Conservation (phyloP, 2,329 filamentous ascomycete species). For the Neoscytalidium dimidiatum region DNA sequence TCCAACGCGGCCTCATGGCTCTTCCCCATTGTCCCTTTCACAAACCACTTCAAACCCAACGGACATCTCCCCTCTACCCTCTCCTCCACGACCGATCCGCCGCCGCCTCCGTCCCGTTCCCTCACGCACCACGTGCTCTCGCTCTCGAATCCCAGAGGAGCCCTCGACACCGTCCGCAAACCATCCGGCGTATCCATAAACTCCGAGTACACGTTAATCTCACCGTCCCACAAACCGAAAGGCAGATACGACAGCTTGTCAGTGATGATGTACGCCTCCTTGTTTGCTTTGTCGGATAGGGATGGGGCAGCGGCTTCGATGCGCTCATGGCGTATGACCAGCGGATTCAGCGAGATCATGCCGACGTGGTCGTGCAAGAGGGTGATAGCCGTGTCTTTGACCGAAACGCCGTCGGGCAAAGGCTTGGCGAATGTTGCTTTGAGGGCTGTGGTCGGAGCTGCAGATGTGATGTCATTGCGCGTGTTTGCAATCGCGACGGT, state of each 20-base stretch:
- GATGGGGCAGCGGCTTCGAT: background rate
- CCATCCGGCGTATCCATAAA: background rate
- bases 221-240: background rate
- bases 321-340: background rate
- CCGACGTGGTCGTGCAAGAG: background rate
- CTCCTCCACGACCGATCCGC: background rate
- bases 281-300: too few species aligned
- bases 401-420: background rate
- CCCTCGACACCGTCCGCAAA: background rate
- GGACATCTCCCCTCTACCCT: background rate
- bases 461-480: too few species aligned
- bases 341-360: conserved; percentile 6
- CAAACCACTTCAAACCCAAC: background rate
- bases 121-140: background rate
- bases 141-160: background rate
- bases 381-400: background rate
- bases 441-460: background rate
- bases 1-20: background rate
- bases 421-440: background rate
- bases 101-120: background rate
- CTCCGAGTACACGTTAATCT: background rate
- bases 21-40: conserved; percentile 1
- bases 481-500: too few species aligned
- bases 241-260: background rate
- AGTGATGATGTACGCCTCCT: background rate